phyloP scores from a whole-genome alignment of 2,329 filamentous ascomycete genomes.

The Fusarium poae region DNA sequence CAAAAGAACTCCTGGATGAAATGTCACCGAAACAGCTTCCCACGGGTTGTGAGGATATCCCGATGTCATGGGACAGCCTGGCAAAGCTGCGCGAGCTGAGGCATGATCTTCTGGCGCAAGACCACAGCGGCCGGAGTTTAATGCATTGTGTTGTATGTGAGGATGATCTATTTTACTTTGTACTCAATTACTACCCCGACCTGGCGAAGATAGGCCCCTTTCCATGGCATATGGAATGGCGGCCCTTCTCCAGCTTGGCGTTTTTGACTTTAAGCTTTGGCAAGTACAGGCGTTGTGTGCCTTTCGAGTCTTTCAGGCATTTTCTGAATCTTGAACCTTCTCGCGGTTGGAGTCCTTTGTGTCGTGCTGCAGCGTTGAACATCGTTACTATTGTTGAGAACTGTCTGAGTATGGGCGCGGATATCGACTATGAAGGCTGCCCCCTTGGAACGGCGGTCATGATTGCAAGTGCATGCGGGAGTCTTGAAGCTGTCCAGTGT shows the following conservation, averaged over 20 bases:
- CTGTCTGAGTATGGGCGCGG: conserved; percentile 5
- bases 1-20: not conserved
- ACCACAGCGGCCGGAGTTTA: not conserved
- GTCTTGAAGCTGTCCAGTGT: conserved; percentile 2
- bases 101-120: not conserved
- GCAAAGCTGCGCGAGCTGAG: not conserved
- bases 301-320: not conserved
- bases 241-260: not conserved
- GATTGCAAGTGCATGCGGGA: conserved; percentile 23
- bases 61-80: fast-evolving
- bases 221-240: conserved; percentile 25
- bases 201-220: not conserved
- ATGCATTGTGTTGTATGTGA: not conserved
- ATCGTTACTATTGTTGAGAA: conserved; percentile 3
- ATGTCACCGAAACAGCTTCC: not conserved
- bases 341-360: conserved; percentile 29
- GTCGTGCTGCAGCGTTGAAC: not conserved
- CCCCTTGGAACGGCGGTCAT: conserved; percentile 22
- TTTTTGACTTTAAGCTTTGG: not conserved
- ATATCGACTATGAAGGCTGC: conserved; percentile 17
- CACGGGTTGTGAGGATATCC: not conserved
- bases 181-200: not conserved
- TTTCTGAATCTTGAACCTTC: conserved; percentile 23
- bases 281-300: not conserved
- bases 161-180: not conserved